Percentiles rank a stretch among this genome's conserved stretches.
phyloP scores from a whole-genome alignment of 768 basidiomycete species.

The Saitozyma sp. region DNA sequence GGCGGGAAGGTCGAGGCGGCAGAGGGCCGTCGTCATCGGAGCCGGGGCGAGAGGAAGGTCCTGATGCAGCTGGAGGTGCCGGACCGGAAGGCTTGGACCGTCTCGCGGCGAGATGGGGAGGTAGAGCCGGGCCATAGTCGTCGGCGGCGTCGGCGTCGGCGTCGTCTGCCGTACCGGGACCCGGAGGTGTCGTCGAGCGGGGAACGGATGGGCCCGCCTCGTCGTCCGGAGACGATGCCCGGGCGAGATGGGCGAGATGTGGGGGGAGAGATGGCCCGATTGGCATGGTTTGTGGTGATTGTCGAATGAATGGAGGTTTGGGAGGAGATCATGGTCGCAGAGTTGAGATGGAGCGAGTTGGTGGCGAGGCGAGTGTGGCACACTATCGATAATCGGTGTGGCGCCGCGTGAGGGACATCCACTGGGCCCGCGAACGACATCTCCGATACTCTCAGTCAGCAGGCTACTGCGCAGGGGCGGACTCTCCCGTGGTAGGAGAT shows the following conservation, averaged over 20 bases:
- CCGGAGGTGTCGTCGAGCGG: background rate
- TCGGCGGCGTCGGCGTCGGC: conserved; percentile 67
- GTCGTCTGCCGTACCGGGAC: conserved; percentile 43
- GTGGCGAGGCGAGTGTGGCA: no score
- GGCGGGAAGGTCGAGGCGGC: conserved; percentile 22
- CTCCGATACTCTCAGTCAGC: no score
- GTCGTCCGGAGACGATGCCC: conserved; percentile 9
- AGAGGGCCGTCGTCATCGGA: conserved; percentile 4
- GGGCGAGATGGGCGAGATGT: conserved; percentile 45
- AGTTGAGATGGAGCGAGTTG: no score
- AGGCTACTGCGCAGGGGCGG: no score
- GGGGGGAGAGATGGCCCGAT: conserved; percentile 53
- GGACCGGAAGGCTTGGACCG: conserved; percentile 14
- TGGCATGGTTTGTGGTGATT: conserved; percentile 21
- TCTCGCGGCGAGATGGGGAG: conserved; percentile 59
- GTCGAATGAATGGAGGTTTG: no score
- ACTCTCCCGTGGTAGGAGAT: no score
- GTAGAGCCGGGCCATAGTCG: conserved; percentile 71
- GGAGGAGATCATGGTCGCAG: no score
- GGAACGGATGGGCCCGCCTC: conserved; percentile 2
- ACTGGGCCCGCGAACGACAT: no score
- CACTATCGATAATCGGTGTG: no score
- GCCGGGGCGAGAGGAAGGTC: conserved; percentile 5
- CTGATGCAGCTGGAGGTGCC: background rate
- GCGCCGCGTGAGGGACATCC: no score